A percentile compares a stretch with the other conserved stretches of the same genome.
phyloP scores from a whole-genome alignment of 2,329 filamentous ascomycete species.

The Cladophialophora bantiana region DNA sequence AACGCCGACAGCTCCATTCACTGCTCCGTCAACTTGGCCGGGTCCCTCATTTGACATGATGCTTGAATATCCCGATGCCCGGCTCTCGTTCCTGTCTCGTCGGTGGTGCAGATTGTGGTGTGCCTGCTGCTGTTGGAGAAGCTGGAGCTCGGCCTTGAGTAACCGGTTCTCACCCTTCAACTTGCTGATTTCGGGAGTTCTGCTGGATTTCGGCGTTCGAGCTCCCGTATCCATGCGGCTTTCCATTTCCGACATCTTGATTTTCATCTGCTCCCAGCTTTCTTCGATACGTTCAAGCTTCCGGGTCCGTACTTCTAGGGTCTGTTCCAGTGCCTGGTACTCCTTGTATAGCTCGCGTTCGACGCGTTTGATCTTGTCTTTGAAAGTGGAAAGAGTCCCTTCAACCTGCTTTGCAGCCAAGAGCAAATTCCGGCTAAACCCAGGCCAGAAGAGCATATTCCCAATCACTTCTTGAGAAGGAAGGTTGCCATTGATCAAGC shows the following conservation, averaged over 20 bases:
- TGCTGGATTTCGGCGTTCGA: conserved; percentile 35
- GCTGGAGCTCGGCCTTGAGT: conserved; percentile 68
- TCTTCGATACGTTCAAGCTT: conserved; percentile 87
- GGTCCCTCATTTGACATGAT: conserved; percentile 34
- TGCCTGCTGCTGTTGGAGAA: conserved; percentile 60
- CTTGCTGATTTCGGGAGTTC: conserved; percentile 63
- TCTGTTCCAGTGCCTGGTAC: conserved; percentile 83
- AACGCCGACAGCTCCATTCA: conserved; percentile 37
- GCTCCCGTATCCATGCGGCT: conserved; percentile 27
- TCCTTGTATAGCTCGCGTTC: conserved; percentile 91
- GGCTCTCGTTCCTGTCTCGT: conserved; percentile 37
- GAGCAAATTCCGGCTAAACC: conserved; percentile 88
- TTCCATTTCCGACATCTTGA: conserved; percentile 39
- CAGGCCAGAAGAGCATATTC: conserved; percentile 75
- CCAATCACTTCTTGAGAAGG: conserved; percentile 85
- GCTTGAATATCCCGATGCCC: conserved; percentile 35
- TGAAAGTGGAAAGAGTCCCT: conserved; percentile 77
- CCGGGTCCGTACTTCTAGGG: conserved; percentile 78
- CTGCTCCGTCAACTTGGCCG: conserved; percentile 28
- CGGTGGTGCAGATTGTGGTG: conserved; percentile 35
- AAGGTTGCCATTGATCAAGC: conserved; percentile 84
- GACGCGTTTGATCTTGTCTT: conserved; percentile 78
- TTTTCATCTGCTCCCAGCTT: conserved; percentile 69
- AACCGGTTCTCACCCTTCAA: conserved; percentile 67
- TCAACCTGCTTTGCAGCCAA: conserved; percentile 88